phyloP scores from a whole-genome alignment of 352 stramenopile genomes.

The Pythium vanterpoolii region DNA sequence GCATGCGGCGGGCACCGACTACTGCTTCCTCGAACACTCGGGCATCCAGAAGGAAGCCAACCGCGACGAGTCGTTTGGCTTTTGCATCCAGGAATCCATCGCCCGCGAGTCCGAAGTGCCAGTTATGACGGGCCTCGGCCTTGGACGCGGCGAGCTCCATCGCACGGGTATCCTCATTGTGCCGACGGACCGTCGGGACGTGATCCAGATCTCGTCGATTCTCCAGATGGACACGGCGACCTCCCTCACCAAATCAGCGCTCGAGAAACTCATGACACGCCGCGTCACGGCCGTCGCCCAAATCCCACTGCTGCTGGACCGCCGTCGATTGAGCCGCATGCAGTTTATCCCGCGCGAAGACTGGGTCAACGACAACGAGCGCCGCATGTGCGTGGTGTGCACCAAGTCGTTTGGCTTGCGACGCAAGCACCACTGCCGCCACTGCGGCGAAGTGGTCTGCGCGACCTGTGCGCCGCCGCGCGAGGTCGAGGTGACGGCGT shows the following conservation, averaged over 20 bases:
- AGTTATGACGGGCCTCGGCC: constrained; percentile 47
- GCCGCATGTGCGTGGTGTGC: constrained; percentile 62
- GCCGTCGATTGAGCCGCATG: constrained; percentile 52
- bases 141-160: constrained; percentile 51
- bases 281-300: constrained; percentile 42
- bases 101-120: constrained; percentile 55
- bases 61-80: constrained; percentile 40
- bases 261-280: constrained; percentile 48
- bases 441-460: constrained; percentile 76
- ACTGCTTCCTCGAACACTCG: constrained; percentile 77
- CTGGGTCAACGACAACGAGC: constrained; percentile 60
- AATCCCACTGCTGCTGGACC: constrained; percentile 55
- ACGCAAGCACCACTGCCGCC: constrained; percentile 63
- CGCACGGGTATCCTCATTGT: constrained; percentile 63
- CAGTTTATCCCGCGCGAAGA: constrained; percentile 42
- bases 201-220: constrained; percentile 67
- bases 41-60: constrained; percentile 36
- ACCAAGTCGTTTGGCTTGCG: constrained; percentile 57
- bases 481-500: constrained; percentile 40
- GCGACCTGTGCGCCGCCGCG: constrained; percentile 54
- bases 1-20: constrained; percentile 47
- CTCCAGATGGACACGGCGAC: constrained; percentile 42
- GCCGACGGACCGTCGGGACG: constrained; percentile 47
- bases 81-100: constrained; percentile 70
- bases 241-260: constrained; percentile 29